phyloP scores from a whole-genome alignment of 208 protist species.

The Porcisia deanei region DNA sequence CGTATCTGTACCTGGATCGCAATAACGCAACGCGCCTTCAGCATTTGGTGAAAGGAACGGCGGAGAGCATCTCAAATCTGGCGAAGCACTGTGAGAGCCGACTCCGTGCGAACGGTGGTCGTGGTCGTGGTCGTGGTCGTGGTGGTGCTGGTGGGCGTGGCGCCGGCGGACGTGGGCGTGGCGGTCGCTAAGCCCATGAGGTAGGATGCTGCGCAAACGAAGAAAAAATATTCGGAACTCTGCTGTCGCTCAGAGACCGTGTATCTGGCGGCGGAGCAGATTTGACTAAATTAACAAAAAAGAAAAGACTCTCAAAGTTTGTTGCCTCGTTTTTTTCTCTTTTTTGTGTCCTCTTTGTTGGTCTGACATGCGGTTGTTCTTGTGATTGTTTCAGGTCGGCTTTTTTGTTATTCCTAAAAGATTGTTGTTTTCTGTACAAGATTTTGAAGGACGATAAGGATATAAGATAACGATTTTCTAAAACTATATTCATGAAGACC shows the following conservation, averaged over 20 bases:
- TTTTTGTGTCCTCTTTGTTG: conserved; percentile 1
- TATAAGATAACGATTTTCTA: not conserved
- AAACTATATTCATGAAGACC: not conserved
- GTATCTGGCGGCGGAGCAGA: not conserved
- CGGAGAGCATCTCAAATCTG: conserved; percentile 62
- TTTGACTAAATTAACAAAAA: conserved; percentile 2
- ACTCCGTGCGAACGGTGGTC: conserved; percentile 43
- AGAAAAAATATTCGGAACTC: not conserved
- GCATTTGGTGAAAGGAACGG: conserved; percentile 73
- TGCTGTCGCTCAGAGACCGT: not conserved
- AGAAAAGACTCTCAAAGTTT: not conserved
- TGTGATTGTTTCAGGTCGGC: not conserved
- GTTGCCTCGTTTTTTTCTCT: conserved; percentile 12
- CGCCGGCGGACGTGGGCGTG: conserved; percentile 14
- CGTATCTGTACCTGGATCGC: conserved; percentile 77
- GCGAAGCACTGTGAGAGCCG: conserved; percentile 70
- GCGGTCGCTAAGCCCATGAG: conserved; percentile 11
- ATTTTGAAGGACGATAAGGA: not conserved
- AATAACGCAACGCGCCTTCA: conserved; percentile 84
- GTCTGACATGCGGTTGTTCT: not conserved
- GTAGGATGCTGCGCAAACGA: not conserved
- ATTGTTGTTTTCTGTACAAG: not conserved
- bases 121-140: conserved; percentile 50
- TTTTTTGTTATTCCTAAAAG: not conserved
- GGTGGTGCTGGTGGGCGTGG: conserved; percentile 35